These are phyloP conservation scores for Onygenales sp. DNA, from an alignment of 2,329 filamentous ascomycete species.

Conservation along the genomic window DNA sequence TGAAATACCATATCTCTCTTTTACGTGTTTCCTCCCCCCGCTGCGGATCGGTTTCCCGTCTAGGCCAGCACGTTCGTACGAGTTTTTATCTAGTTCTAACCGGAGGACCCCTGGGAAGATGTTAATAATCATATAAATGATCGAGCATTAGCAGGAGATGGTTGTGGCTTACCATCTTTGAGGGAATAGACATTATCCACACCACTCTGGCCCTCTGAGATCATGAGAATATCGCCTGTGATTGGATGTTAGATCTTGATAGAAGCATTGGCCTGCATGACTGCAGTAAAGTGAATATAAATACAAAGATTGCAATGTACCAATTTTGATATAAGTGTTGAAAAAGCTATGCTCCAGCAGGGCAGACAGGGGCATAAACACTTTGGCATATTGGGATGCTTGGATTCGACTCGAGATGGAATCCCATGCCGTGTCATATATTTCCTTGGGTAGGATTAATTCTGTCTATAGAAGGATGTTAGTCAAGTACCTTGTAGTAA, in stretches of 20 bases:
- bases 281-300: background rate
- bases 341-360: conserved; percentile 70
- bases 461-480: conserved; percentile 35
- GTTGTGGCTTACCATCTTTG: conserved; percentile 48
- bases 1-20: conserved; percentile 62
- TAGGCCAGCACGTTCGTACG: conserved; percentile 74
- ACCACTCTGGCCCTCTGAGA: conserved; percentile 65
- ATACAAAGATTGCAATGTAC: conserved; percentile 31
- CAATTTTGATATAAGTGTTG: conserved; percentile 71
- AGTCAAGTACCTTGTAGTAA: background rate
- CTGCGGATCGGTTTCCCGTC: conserved; percentile 57
- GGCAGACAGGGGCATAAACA: conserved; percentile 63
- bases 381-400: conserved; percentile 51
- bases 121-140: background rate
- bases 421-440: conserved; percentile 45
- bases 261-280: background rate
- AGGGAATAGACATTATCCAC: conserved; percentile 66
- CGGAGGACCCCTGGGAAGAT: conserved; percentile 52
- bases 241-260: background rate
- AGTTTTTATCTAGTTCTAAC: conserved; percentile 69
- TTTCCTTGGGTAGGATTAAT: conserved; percentile 59
- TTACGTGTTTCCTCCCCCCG: conserved; percentile 53
- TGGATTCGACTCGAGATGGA: conserved; percentile 39
- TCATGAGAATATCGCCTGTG: conserved; percentile 67
- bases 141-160: background rate